Base-by-base conservation (phyloP, 768 basidiomycete species). In the Suillus alpinus region DNA sequence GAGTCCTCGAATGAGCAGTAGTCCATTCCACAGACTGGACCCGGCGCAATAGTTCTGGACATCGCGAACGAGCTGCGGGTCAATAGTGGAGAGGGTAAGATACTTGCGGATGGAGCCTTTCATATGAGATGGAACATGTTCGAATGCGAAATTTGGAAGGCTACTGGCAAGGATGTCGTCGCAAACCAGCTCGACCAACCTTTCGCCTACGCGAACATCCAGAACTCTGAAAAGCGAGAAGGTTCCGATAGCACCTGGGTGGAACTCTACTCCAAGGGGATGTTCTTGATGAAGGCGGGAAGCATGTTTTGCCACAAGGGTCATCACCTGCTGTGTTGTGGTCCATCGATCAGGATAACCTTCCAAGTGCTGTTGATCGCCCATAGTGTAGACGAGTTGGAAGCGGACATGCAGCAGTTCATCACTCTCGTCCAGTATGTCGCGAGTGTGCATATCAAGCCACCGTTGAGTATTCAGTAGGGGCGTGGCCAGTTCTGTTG, bases 1-100 rank as follows among this genome's bases (percentile, higher is more conserved):
- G 2, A 84, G 67, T 2, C 83, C 83, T 1, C 82, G 78, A 9
- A 80, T 70, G 2, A 83, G 69, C 1, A 84, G 71, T 14, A 84
- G 57, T 34, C 66, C 63, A 18, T 67, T 70, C 77, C 79, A 81
- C 4, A 69, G 58, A 13, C 47, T 32, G 4, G 62, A 61, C 53
- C 65, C 70, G 29, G 56, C 49, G 53, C 31, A 50, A 23, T 53
- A 55, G 7, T 60, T 57, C 61, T 67, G 46, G 36, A 70, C 63
- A 40, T 62, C 39, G 14, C 49, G 58, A 20, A 49, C 43, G 16
- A 57, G 59, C 37, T 53, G 37, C 8, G 40, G 4, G 37, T 52
- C 16, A 41, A 66, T 47, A 40, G 43, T 58, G 2, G 56, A 34
- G 14, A 46, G 12, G 32, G 68, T 71, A 26, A 77, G 63, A 51